Base-by-base conservation (phyloP, 2,329 filamentous ascomycete species). In the Alternaria brassicicola region DNA sequence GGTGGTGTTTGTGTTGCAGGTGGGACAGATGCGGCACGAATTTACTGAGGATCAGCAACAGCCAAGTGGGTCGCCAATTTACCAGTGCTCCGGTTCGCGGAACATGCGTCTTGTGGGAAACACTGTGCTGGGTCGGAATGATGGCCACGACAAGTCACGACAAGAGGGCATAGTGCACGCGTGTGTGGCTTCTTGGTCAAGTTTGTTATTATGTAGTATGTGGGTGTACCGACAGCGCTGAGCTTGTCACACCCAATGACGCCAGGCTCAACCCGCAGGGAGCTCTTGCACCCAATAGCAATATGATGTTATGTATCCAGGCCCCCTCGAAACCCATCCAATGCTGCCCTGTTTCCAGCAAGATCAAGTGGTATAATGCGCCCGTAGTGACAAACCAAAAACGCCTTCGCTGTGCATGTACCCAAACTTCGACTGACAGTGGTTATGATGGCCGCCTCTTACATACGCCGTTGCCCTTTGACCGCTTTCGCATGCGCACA, bases 191-290 rank as follows among this genome's bases (percentile, higher is more conserved):
- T 56, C 26, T 56, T 52, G 53, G 31, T 61, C 17, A 30, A 62
- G 55, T 63, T 58, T 46, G 50, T 55, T 51, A 55, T 54, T 63
- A 64, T 55, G 50, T 53, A 63, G 51, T 66, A 57, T 42, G 55
- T 56, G 35, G 43, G 55, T 46, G 48, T 15, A 56, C 57, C 61
- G 57, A 66, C 39, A 35, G 39, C 47, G 38, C 47, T 46, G 58
- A 59, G 63, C 36, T 36, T 52, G 56, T 53, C 62, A 63, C 63
- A 49, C 23, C 36, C 43, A 57, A 36, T 8, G 64, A 70, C 64
- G 60, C 71, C 67, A 67, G 63, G 71, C 74, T 76, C 74, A 61
- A 76, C 74, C 73, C 65, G 57, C 38, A 66, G 73, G 73, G 73
- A 76, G 72, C 72, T 25, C 26, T 39, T 45, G 30, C 17, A 42